Evolutionary conservation across 495 filamentous ascomycete species (phyloP).

Genomic region (Trichocladium uniseriatum): DNA sequence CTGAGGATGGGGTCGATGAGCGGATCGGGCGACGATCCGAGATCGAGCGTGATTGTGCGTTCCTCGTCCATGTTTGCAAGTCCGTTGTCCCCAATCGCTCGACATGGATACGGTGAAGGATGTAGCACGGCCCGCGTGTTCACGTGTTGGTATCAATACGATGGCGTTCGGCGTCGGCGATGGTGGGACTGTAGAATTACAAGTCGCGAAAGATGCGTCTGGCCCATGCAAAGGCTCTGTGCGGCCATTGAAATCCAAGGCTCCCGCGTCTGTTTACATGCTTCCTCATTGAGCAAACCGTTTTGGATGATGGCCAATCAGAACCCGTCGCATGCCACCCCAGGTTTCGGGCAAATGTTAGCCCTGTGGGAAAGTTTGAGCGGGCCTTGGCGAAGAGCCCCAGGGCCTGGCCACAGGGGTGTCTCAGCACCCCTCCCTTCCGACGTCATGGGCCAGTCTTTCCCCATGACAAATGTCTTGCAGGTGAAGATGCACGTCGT

Average conservation of each 20-base stretch:
- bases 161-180: not conserved
- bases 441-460: not conserved
- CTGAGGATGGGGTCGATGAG: slow-evolving; percentile 29
- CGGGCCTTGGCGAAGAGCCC: too few species aligned
- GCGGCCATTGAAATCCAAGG: slow-evolving; percentile 3
- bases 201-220: not conserved
- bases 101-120: not conserved
- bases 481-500: not conserved
- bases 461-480: not conserved
- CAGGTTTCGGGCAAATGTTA: slow-evolving; percentile 7
- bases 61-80: slow-evolving; percentile 13
- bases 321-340: not conserved
- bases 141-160: slow-evolving; percentile 5
- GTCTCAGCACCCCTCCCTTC: not conserved
- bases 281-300: slow-evolving; percentile 2
- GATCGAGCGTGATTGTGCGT: slow-evolving; percentile 27
- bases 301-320: slow-evolving; percentile 2
- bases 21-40: slow-evolving; percentile 41
- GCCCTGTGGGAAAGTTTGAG: not conserved
- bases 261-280: slow-evolving; percentile 15
- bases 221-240: not conserved
- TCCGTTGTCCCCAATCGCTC: not conserved
- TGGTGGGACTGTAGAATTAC: not conserved
- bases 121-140: not conserved
- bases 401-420: too few species aligned